A percentile compares a stretch with the other conserved stretches of the same genome.
These are phyloP conservation scores for Aspergillus clavatus DNA, from an alignment of 2,329 filamentous ascomycete genomes.

Conservation along the genomic window DNA sequence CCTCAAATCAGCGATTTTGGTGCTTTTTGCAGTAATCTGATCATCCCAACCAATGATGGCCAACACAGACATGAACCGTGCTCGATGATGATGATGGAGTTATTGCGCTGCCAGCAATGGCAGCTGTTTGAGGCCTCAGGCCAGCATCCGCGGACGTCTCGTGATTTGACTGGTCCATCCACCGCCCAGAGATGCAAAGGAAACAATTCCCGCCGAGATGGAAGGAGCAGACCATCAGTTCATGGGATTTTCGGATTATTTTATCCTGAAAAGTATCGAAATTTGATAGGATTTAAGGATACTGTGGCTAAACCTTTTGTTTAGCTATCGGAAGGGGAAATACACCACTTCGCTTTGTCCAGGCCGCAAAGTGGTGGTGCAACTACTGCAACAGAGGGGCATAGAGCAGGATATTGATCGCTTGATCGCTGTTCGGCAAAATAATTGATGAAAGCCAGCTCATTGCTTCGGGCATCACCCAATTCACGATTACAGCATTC, in stretches of 20 bases:
- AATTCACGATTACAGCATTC: background rate
- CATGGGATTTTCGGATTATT: too few species aligned
- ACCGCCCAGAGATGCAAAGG: slow-evolving; percentile 8
- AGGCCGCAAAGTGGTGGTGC: background rate
- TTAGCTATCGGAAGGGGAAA: background rate
- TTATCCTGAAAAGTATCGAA: background rate
- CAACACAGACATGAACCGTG: too few species aligned
- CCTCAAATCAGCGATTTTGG: too few species aligned
- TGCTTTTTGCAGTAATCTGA: too few species aligned
- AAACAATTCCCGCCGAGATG: background rate
- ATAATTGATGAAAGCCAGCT: background rate
- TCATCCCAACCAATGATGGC: too few species aligned
- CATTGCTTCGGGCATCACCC: background rate
- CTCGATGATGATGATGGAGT: background rate
- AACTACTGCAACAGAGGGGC: background rate
- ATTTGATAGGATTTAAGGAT: too few species aligned
- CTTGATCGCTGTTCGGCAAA: background rate
- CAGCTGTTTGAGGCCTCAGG: slow-evolving; percentile 8
- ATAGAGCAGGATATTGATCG: background rate
- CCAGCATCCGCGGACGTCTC: slow-evolving; percentile 8
- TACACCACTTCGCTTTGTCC: background rate
- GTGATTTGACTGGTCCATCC: slow-evolving; percentile 11
- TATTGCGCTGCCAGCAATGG: slow-evolving; percentile 1
- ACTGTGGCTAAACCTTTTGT: background rate
- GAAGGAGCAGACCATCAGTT: background rate